Percentiles rank a stretch among this genome's conserved stretches.
phyloP scores from a whole-genome alignment of 345 rosid species.

The Tarenaya hassleriana region DNA sequence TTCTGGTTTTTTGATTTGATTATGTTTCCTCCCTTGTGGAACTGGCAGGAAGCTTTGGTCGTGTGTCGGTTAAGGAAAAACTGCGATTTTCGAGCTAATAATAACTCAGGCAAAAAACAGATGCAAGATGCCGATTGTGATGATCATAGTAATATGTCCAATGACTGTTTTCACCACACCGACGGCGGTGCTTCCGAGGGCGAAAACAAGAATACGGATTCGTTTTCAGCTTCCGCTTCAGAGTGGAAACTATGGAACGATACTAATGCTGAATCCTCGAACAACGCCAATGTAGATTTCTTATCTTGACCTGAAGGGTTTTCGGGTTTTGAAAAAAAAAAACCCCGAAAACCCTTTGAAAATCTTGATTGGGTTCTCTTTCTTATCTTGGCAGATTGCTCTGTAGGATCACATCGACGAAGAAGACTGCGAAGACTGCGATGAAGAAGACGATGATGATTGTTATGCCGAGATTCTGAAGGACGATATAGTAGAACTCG shows the following conservation, averaged over 20 bases:
- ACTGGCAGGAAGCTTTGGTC: slow-evolving; percentile 61
- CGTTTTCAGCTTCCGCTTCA: slow-evolving; percentile 40
- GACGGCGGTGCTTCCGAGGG: slow-evolving; percentile 30
- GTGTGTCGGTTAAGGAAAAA: slow-evolving; percentile 81
- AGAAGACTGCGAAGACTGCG: no score
- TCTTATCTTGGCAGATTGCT: no score
- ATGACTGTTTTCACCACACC: slow-evolving; percentile 26
- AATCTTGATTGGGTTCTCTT: no score
- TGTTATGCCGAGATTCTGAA: slow-evolving; percentile 68
- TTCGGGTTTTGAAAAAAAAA: background rate
- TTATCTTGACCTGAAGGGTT: background rate
- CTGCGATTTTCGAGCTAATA: slow-evolving; percentile 39
- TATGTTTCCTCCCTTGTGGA: background rate
- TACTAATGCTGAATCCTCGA: slow-evolving; percentile 39
- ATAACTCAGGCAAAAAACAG: slow-evolving; percentile 23
- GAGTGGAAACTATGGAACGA: slow-evolving; percentile 36
- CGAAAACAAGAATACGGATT: slow-evolving; percentile 32
- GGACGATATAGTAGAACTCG: slow-evolving; percentile 72
- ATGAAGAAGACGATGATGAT: slow-evolving; percentile 47
- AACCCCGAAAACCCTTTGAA: no score
- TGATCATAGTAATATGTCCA: slow-evolving; percentile 19
- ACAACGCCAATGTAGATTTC: slow-evolving; percentile 8
- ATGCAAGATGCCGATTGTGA: slow-evolving; percentile 23
- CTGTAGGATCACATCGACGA: no score
- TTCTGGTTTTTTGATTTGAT: no score